A percentile compares a stretch with the other conserved stretches of the same genome.
Evolutionary conservation across 2,329 filamentous ascomycete species (phyloP).

Genomic region (Xylaria sp.): DNA sequence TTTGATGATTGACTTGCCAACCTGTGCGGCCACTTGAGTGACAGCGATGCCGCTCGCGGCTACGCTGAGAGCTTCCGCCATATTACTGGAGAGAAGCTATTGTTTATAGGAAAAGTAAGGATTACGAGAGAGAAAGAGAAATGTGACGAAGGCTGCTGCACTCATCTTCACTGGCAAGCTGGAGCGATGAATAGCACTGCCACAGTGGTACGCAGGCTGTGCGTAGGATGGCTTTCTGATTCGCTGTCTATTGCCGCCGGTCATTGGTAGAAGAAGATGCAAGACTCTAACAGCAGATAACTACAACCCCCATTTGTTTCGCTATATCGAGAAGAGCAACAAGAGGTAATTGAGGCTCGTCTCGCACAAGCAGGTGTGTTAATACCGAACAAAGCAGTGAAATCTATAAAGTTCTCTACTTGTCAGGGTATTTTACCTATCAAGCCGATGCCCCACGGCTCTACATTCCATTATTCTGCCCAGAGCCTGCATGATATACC

Average conservation of each 20-base stretch:
- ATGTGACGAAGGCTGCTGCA: background rate
- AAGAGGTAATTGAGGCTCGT: too few species aligned
- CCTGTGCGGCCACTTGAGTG: constrained; percentile 31
- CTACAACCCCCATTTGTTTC: too few species aligned
- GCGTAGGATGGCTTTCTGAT: background rate
- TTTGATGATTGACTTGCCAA: constrained; percentile 41
- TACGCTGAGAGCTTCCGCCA: constrained; percentile 45
- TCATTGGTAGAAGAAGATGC: too few species aligned
- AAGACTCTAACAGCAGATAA: too few species aligned
- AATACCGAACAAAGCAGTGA: background rate
- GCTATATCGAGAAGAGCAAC: too few species aligned
- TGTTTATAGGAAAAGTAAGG: background rate
- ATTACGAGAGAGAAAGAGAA: background rate
- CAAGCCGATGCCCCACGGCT: constrained; percentile 1
- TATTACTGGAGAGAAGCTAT: background rate
- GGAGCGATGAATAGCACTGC: constrained; percentile 13
- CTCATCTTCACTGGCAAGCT: too few species aligned
- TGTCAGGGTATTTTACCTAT: too few species aligned
- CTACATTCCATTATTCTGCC: background rate
- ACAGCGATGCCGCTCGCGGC: constrained; percentile 44
- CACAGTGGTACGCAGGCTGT: constrained; percentile 19
- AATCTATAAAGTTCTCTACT: background rate
- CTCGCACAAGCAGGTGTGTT: too few species aligned
- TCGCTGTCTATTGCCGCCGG: background rate
- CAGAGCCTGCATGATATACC: background rate